Conservation (phyloP, 225 moss, liverwort and hornwort species). For the Pseudoscleropodium purum region DNA sequence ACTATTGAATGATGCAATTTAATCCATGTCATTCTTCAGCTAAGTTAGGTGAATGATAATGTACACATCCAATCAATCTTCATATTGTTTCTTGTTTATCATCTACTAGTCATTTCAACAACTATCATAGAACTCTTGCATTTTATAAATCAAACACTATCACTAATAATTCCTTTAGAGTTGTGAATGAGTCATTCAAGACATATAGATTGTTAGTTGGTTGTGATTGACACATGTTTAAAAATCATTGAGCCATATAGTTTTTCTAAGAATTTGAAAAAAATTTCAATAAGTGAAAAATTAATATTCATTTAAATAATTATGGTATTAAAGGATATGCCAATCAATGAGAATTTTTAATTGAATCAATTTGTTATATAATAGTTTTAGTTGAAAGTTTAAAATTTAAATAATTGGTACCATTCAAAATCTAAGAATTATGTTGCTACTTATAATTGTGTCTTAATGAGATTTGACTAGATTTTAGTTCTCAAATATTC, state of each 20-base stretch:
- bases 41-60: not conserved
- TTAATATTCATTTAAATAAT: not conserved
- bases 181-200: not conserved
- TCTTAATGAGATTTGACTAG: not conserved
- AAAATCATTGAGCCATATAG: not conserved
- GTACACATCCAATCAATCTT: not conserved
- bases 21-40: not conserved
- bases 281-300: not conserved
- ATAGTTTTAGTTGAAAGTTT: not conserved
- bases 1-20: not conserved
- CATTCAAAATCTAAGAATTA: not conserved
- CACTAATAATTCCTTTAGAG: not conserved
- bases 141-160: not conserved
- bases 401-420: not conserved
- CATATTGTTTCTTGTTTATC: not conserved
- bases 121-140: not conserved
- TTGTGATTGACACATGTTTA: not conserved
- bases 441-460: not conserved
- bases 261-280: not conserved
- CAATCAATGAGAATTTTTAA: not conserved
- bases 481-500: not conserved
- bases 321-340: rapidly evolving
- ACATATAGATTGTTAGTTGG: not conserved
- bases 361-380: not conserved
- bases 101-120: not conserved